Percentiles rank a stretch among this genome's conserved stretches.
phyloP scores from a whole-genome alignment of 805 yeast species.

The Priceomyces fermenticarens region DNA sequence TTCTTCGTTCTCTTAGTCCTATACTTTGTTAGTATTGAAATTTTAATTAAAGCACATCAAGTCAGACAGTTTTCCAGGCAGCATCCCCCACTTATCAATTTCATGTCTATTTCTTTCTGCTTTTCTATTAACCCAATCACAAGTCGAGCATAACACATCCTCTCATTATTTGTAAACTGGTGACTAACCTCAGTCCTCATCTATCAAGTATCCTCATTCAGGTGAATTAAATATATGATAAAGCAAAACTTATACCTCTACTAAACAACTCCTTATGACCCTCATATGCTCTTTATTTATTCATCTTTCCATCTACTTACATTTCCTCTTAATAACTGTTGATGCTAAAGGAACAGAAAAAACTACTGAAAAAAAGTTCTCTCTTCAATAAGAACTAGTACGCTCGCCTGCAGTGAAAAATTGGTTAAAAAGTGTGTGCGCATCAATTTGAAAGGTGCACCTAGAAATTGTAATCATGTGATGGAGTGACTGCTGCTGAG shows the following conservation, averaged over 20 bases:
- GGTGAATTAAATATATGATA: no score
- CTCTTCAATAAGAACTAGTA: background rate
- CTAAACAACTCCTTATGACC: background rate
- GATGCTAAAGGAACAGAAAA: conserved; percentile 3
- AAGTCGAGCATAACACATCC: no score
- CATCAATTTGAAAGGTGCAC: background rate
- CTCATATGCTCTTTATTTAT: background rate
- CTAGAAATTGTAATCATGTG: background rate
- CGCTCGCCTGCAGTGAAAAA: background rate
- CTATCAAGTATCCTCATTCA: no score
- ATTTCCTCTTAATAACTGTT: conserved; percentile 1
- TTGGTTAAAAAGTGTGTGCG: conserved; percentile 1
- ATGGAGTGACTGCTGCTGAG: background rate
- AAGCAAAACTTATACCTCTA: background rate
- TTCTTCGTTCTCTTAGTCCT: conserved; percentile 99
- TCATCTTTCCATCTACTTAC: conserved; percentile 1
- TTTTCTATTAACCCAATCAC: no score
- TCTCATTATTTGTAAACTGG: no score
- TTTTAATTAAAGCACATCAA: background rate
- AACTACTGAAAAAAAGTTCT: conserved; percentile 1
- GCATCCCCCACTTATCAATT: no score
- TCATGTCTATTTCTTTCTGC: no score
- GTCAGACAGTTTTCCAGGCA: no score
- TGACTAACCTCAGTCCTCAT: no score
- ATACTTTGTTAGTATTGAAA: conserved; percentile 39